Conservation (phyloP, 2,329 filamentous ascomycete genomes). For the Aureobasidium subglaciale region DNA sequence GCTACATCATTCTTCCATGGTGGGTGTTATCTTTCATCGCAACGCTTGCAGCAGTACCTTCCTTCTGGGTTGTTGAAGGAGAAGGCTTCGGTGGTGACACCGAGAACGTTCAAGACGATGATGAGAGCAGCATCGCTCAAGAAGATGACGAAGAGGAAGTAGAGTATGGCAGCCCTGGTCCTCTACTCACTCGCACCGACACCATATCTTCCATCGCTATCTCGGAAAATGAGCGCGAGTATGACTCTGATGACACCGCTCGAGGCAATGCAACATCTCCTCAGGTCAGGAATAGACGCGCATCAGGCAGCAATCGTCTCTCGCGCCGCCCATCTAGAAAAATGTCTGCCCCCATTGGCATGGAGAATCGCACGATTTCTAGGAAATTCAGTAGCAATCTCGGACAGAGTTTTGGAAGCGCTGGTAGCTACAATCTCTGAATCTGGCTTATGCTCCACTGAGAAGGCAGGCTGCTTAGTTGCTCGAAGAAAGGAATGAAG, state of each 20-base stretch:
- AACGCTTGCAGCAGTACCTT: conserved; percentile 59
- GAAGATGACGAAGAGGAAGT: conserved; percentile 23
- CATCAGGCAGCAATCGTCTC: conserved; percentile 13
- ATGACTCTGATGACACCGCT: conserved; percentile 15
- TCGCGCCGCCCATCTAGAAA: conserved; percentile 31
- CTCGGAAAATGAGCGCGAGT: conserved; percentile 20
- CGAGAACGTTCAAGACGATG: conserved; percentile 27
- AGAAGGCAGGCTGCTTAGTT: neutral
- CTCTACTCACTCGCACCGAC: conserved; percentile 30
- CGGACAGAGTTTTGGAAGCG: conserved; percentile 31
- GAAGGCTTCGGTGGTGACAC: conserved; percentile 53
- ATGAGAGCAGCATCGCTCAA: conserved; percentile 27
- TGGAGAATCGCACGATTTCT: conserved; percentile 37
- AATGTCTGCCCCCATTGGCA: conserved; percentile 39
- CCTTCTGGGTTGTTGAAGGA: conserved; percentile 67
- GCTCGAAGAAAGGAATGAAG: no score
- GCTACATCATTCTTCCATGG: conserved; percentile 74
- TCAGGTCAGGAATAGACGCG: neutral
- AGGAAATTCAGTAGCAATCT: conserved; percentile 40
- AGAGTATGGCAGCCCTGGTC: conserved; percentile 33
- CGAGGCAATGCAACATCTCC: neutral
- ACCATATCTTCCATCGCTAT: conserved; percentile 22
- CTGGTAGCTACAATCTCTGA: conserved; percentile 21
- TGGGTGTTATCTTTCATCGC: conserved; percentile 65
- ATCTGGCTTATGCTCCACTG: neutral